Conservation (phyloP, 108 stramenopile genomes). For the Pseudonitzschia delicatissima region DNA sequence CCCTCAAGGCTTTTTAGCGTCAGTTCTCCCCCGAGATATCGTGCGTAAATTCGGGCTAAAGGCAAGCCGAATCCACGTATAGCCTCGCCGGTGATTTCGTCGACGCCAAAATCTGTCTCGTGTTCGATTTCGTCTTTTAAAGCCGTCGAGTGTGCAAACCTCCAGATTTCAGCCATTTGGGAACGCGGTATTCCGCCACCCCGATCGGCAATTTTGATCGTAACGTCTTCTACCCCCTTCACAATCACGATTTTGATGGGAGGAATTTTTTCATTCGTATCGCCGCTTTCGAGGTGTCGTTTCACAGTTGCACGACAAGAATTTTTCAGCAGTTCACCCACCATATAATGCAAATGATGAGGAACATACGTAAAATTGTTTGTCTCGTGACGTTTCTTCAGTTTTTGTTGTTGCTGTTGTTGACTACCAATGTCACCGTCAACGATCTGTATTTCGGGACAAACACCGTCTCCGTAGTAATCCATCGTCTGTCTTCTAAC, state of each 20-base stretch:
- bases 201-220: conserved; percentile 95
- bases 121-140: conserved; percentile 52
- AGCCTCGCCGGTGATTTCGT: conserved; percentile 45
- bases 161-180: conserved; percentile 85
- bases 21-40: conserved; percentile 98
- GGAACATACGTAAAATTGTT: conserved; percentile 86
- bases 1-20: conserved; percentile 96
- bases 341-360: conserved; percentile 94
- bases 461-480: conserved; percentile 53
- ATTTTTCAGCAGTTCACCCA: conserved; percentile 97
- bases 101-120: conserved; percentile 55
- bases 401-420: neutral
- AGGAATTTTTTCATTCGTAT: conserved; percentile 34
- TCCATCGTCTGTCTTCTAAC: conserved; percentile 56
- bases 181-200: conserved; percentile 97
- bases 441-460: conserved; percentile 80
- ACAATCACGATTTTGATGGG: conserved; percentile 92
- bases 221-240: conserved; percentile 96
- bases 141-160: conserved; percentile 92
- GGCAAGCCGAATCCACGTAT: conserved; percentile 96
- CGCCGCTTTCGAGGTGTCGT: conserved; percentile 21
- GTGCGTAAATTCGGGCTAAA: conserved; percentile 91
- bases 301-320: conserved; percentile 88
- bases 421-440: conserved; percentile 32
- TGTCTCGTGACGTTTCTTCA: conserved; percentile 3